Conservation (phyloP, 495 filamentous ascomycete species). For the Xylaria grammica region DNA sequence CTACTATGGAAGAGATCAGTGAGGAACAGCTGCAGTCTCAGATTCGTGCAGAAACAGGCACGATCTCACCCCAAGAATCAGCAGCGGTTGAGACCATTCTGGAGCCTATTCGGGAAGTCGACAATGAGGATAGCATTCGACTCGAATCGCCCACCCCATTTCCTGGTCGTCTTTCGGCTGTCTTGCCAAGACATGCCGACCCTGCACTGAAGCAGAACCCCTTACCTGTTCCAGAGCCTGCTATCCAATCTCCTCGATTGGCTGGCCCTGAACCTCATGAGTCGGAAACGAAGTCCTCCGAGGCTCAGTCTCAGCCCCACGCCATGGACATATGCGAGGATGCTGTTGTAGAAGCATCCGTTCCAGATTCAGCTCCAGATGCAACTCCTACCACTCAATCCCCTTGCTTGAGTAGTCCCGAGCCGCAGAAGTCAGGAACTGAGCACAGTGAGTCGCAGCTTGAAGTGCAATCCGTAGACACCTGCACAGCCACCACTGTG, state of each 20-base stretch:
- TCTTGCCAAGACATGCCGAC: conserved; percentile 55
- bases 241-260: background rate
- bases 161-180: conserved; percentile 57
- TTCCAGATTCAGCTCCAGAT: too few relatives aligned
- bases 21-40: conserved; percentile 16
- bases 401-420: too few relatives aligned
- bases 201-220: conserved; percentile 42
- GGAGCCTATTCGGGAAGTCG: conserved; percentile 16
- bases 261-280: background rate
- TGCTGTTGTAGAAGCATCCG: too few relatives aligned
- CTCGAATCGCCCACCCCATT: conserved; percentile 33
- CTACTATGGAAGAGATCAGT: conserved; percentile 8
- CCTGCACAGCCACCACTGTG: conserved; percentile 36
- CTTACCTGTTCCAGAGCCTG: conserved; percentile 22
- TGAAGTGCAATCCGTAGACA: too few relatives aligned
- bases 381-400: too few relatives aligned
- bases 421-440: too few relatives aligned
- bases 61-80: conserved; percentile 18
- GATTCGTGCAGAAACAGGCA: conserved; percentile 17
- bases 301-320: too few relatives aligned
- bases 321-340: too few relatives aligned
- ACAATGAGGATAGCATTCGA: conserved; percentile 21
- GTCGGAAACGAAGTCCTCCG: background rate
- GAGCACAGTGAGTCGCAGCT: too few relatives aligned
- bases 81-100: background rate